Evolutionary conservation across 2,329 filamentous ascomycete genomes (phyloP), one percentile per base, ranked within the genome.

Genomic region (Sclerotiophoma versabilis): DNA sequence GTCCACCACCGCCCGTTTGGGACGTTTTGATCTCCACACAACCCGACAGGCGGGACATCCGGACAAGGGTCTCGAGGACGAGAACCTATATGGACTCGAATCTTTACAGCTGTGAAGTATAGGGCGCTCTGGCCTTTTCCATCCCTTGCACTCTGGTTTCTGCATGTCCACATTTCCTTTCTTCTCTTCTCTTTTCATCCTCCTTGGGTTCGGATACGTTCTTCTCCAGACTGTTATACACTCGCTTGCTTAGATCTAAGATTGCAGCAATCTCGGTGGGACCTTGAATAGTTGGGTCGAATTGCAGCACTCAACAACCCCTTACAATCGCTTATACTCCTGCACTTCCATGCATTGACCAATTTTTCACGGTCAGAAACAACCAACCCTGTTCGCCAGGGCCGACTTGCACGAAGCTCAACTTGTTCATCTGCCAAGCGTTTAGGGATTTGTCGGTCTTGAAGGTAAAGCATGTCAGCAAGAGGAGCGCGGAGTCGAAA

Each of bases 401-500:
- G 26, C 46, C 22, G 15, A 27, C 39, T 17, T 43, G 30, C 15
- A 36, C 15, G 14, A 30, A 8, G n/a, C n/a, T n/a, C 41, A 27
- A 20, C 25, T 20, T 12, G 12, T 17, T 8, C 8, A 8, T 10
- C 36, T 17, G 11, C 29, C 49, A 27, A 29, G 29, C 14, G 12
- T 23, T 29, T 23, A n/a, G 6, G 12, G 4, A 26, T 27, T 10
- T 15, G 17, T 23, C 14, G 25, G 11, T 23, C 12, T 12, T 29
- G 2, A n/a, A n/a, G 17, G 19, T 23, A 15, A 19, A 60, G 41
- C 20, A 77, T 77, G 75, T 75, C 75, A 25, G 75, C 73, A 49
- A 63, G 75, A 64, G 75, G 75, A 30, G 75, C 75, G 12, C 65
- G 72, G 19, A 72, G 73, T 49, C 71, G 75, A 5, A 77, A 77